Evolutionary conservation across 2,329 filamentous ascomycete genomes (phyloP), one percentile per base, ranked within the genome.

Genomic region (Lachnellula suecica): DNA sequence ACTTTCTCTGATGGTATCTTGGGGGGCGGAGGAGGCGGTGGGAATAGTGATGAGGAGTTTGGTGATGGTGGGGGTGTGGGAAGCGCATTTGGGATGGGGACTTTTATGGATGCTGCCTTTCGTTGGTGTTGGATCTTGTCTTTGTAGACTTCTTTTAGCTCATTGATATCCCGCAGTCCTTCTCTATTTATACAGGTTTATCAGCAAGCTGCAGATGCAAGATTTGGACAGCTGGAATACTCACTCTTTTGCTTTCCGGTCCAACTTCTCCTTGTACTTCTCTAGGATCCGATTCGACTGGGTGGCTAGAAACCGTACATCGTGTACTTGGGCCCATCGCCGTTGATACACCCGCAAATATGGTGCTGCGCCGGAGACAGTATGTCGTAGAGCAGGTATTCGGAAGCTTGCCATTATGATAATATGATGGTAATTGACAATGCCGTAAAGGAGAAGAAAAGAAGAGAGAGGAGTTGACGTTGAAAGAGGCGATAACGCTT

Each of bases 281-380:
- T 96, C 91, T 59, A 89, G 69, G 35, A 97, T 76, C 62, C 80
- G 79, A 52, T 82, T 79, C 43, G 85, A 79, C 56, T 91, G 89
- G 15, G 91, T 94, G 56, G 88, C 88, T 42, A 96, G 81, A 77
- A 93, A 96, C 59, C 92, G 90, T 44, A 96, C 85, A 71, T 97
- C 90, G 71, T 95, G 90, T 25, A 97, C 91, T 65, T 90, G 90
- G 2, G 93, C 93, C 88, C 90, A 95, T 68, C 92, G 84, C 51
- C 87, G 83, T 71, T 97, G 93, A 7, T 71, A 64, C 15, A 63
- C 63, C 49, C 64, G 65, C 38, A 67, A 49, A 52, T 62, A 66
- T 4, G 65, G 66, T 10, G 64, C 52, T 20, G 61, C 59, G 10
- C 63, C 62, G 42, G 59, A 64, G 27, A 65, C 48, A 17, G 62